phyloP scores from a whole-genome alignment of 441 rosid genomes.

The Dalechampia spathulata region DNA sequence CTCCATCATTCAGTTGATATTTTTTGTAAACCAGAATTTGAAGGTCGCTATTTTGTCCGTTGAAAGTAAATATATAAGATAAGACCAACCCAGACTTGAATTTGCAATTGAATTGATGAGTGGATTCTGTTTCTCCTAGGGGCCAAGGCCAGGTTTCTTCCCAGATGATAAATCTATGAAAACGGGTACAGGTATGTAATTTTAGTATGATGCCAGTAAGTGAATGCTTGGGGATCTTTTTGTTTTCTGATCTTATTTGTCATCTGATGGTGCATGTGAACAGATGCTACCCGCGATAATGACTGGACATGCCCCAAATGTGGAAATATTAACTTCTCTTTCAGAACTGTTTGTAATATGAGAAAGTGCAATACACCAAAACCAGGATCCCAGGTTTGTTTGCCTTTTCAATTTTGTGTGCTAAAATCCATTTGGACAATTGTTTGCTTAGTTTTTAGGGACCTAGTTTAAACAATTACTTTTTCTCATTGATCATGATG shows the following conservation, averaged over 20 bases:
- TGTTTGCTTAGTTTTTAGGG: not conserved
- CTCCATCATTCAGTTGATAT: too few species aligned
- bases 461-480: not conserved
- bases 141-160: conserved; percentile 77
- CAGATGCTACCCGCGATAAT: conserved; percentile 81
- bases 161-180: conserved; percentile 69
- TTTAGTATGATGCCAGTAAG: conserved; percentile 4
- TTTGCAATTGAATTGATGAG: conserved; percentile 13
- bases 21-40: too few species aligned
- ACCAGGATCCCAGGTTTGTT: conserved; percentile 93
- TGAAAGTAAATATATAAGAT: too few species aligned
- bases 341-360: conserved; percentile 95
- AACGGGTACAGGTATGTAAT: conserved; percentile 44
- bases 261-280: conserved; percentile 6
- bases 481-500: not conserved
- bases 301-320: conserved; percentile 99
- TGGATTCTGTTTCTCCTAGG: conserved; percentile 37
- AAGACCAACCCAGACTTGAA: too few species aligned
- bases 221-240: not conserved
- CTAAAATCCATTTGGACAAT: not conserved
- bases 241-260: conserved; percentile 4
- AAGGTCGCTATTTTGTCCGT: too few species aligned
- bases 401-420: conserved; percentile 5
- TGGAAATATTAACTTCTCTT: conserved; percentile 94
- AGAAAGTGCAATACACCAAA: conserved; percentile 95